phyloP scores from a whole-genome alignment of 1,139 yeast species.

The Taphrina sp. region DNA sequence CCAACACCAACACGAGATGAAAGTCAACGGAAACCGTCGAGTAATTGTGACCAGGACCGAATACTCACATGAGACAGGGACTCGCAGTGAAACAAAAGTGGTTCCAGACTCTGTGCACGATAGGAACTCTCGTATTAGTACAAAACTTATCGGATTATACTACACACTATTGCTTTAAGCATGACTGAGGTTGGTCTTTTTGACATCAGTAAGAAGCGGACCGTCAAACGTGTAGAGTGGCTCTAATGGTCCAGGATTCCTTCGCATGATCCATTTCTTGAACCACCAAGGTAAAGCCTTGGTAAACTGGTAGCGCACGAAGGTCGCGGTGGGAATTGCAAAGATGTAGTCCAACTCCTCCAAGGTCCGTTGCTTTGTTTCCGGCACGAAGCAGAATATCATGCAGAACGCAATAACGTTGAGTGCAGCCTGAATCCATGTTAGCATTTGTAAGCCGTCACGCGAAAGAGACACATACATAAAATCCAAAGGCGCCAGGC shows the following conservation, averaged over 20 bases:
- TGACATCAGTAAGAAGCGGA: conserved; percentile 1
- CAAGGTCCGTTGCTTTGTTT: conserved; percentile 58
- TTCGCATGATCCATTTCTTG: conserved; percentile 37
- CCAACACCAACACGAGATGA: too few species aligned
- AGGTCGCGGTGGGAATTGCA: conserved; percentile 44
- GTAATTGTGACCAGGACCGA: too few species aligned
- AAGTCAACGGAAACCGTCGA: too few species aligned
- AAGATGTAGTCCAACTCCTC: conserved; percentile 58
- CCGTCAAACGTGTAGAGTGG: conserved; percentile 33
- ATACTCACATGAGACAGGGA: too few species aligned
- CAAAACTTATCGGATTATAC: too few species aligned
- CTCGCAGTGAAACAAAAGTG: too few species aligned
- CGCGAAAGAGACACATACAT: too few species aligned
- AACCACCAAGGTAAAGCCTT: conserved; percentile 42
- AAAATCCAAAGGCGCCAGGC: conserved; percentile 66
- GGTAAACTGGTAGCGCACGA: conserved; percentile 44
- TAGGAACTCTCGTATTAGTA: too few species aligned
- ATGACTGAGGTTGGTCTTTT: too few species aligned
- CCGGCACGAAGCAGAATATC: conserved; percentile 58
- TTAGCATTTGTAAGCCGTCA: too few species aligned
- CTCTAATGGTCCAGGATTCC: conserved; percentile 32
- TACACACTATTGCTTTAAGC: too few species aligned
- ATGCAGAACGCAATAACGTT: conserved; percentile 60
- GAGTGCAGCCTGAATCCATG: conserved; percentile 92
- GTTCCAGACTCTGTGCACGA: too few species aligned